Conservation (phyloP, 768 basidiomycete genomes). For the Coprinopsis marcescibilis region DNA sequence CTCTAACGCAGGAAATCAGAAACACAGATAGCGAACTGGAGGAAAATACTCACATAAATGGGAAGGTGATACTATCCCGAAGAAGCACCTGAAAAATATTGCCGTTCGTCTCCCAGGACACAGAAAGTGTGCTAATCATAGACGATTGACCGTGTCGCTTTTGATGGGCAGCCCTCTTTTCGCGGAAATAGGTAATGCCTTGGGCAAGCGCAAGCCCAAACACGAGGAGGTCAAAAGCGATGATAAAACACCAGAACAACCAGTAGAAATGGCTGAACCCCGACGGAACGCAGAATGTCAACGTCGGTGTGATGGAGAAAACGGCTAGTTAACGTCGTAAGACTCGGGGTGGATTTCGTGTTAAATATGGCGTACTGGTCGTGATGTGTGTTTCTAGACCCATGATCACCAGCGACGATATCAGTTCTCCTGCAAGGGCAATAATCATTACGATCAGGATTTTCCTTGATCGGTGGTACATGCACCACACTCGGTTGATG, state of each 20-base stretch:
- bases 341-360: neutral
- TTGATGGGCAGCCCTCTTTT: neutral
- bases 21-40: neutral
- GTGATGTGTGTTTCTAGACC: neutral
- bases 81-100: slow-evolving; percentile 8
- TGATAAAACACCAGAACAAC: slow-evolving; percentile 1
- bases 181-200: neutral
- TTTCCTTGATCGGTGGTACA: neutral
- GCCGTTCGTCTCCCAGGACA: neutral
- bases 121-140: neutral
- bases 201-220: neutral
- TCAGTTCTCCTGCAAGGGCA: neutral
- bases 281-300: neutral
- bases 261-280: neutral
- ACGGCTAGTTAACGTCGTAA: neutral
- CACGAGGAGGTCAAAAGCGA: neutral
- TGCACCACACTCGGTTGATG: slow-evolving; percentile 6
- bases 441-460: neutral
- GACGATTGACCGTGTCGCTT: neutral
- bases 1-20: neutral
- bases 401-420: neutral
- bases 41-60: slow-evolving; percentile 10
- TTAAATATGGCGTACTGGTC: neutral
- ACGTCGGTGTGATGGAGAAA: neutral
- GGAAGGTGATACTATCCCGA: slow-evolving; percentile 12